Evolutionary conservation across 2,329 filamentous ascomycete genomes (phyloP).

Genomic region (Trichoderma pleuroti): DNA sequence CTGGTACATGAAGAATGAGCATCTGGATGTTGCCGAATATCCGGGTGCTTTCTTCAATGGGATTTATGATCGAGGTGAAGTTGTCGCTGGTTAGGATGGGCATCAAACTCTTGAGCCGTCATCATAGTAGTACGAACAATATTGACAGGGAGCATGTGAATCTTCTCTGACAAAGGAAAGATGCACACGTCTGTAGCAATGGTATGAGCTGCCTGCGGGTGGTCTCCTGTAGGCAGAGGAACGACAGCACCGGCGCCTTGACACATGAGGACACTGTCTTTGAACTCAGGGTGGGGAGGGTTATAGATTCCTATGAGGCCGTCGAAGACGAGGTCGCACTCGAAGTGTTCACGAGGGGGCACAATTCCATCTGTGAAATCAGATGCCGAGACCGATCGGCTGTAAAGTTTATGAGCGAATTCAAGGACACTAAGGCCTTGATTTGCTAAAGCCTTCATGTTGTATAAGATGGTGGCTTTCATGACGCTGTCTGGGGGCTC

Average conservation of each 20-base stretch:
- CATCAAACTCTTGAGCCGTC: constrained; percentile 62
- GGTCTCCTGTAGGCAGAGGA: constrained; percentile 64
- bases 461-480: constrained; percentile 53
- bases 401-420: constrained; percentile 43
- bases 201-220: constrained; percentile 57
- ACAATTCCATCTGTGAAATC: constrained; percentile 27
- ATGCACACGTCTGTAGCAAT: constrained; percentile 61
- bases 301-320: constrained; percentile 67
- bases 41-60: constrained; percentile 66
- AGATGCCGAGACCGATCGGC: constrained; percentile 24
- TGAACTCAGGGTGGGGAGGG: constrained; percentile 61
- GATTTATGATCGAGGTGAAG: constrained; percentile 45
- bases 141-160: constrained; percentile 42
- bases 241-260: constrained; percentile 58
- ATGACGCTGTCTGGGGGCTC: constrained; percentile 33
- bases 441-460: constrained; percentile 63
- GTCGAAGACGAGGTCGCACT: constrained; percentile 57
- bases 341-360: constrained; percentile 32
- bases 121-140: constrained; percentile 57
- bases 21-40: constrained; percentile 64
- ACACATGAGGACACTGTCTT: constrained; percentile 50
- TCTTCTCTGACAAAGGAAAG: constrained; percentile 46
- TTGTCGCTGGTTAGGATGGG: constrained; percentile 64
- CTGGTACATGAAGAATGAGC: constrained; percentile 63
- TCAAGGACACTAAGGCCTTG: constrained; percentile 65